These are phyloP conservation scores for Magnolia kwangsiensis DNA, from an alignment of 164 flowering plant genomes.

Conservation along the genomic window DNA sequence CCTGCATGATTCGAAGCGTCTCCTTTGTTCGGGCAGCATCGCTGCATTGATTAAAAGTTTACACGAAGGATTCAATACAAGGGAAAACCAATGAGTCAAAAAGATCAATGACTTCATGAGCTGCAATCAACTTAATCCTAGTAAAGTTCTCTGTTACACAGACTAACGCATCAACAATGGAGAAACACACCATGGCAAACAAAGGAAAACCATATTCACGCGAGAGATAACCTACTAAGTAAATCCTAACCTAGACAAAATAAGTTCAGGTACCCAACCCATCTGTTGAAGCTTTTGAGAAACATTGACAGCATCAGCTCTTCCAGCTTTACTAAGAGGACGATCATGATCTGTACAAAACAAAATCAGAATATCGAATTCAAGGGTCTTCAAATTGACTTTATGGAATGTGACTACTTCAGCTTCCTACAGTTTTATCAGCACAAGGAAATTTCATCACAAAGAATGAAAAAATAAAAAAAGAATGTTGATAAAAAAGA, in stretches of 20 bases:
- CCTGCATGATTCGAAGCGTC: constrained; percentile 82
- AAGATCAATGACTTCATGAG: not conserved
- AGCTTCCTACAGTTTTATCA: not conserved
- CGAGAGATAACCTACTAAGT: not conserved
- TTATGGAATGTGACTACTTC: not conserved
- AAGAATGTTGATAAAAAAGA: not conserved
- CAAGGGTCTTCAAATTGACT: not conserved
- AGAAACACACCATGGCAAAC: not conserved
- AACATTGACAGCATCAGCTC: constrained; percentile 60
- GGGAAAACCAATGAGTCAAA: not conserved
- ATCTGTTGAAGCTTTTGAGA: constrained; percentile 60
- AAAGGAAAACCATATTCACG: not conserved
- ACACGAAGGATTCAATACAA: not conserved
- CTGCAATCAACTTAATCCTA: too few relatives aligned
- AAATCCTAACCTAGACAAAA: constrained; percentile 62
- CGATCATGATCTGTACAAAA: constrained; percentile 77
- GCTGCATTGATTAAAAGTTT: constrained; percentile 33
- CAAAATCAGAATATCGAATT: not conserved
- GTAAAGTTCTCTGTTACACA: too few relatives aligned
- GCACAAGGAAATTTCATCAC: not conserved
- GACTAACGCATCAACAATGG: not conserved
- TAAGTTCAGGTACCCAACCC: constrained; percentile 91
- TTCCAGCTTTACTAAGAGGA: constrained; percentile 76
- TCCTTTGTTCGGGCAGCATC: constrained; percentile 77
- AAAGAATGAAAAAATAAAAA: not conserved